Base-by-base conservation (phyloP, 1,284 basidiomycete genomes). In the Ganoderma resinaceum region DNA sequence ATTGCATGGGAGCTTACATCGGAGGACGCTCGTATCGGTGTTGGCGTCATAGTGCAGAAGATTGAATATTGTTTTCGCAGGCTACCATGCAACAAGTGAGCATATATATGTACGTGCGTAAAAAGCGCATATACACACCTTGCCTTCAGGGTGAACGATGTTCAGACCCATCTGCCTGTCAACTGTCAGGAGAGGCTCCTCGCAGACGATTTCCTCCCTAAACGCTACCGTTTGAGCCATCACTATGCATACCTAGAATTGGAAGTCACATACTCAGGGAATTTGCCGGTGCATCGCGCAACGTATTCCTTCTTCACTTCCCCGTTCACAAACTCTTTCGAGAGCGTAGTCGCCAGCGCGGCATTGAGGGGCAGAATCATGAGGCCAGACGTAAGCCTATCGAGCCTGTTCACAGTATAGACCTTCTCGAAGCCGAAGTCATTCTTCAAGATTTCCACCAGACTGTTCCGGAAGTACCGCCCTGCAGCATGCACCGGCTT, bases 131-230 rank as follows among this genome's bases (percentile, higher is more conserved):
- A 26, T n/a, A 53, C 49, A 3, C 12, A 63, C 95, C 86, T 97
- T 96, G 62, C 96, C 97, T 72, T 97, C 91, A 0, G 95, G 95
- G 78, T 97, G 95, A 31, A 99, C 95, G 62, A 98, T 93, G 74
- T 97, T 98, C 60, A 98, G 81, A 4, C 97, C 97, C 91, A 96
- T 96, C 78, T 98, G 97, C 62, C 97, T 86, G 81, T 99, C 98
- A 3, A 99, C 91, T 0, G 95, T 96, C 65, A 99, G 81, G 18
- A 99, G 83, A 1, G 96, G 95, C 77, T 97, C 86, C 74, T 96
- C 94, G 73, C 96, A 97, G 0, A 87, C 81, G 33, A 96, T 82
- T 76, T 96, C 92, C 65, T 87, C 92, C 42, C 95, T 96, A 65
- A 16, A n/a, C 14, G 6, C 35, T 23, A n/a, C 31, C 11, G 11